phyloP scores from a whole-genome alignment of 1,284 basidiomycete species.

The Pholiota adiposa region DNA sequence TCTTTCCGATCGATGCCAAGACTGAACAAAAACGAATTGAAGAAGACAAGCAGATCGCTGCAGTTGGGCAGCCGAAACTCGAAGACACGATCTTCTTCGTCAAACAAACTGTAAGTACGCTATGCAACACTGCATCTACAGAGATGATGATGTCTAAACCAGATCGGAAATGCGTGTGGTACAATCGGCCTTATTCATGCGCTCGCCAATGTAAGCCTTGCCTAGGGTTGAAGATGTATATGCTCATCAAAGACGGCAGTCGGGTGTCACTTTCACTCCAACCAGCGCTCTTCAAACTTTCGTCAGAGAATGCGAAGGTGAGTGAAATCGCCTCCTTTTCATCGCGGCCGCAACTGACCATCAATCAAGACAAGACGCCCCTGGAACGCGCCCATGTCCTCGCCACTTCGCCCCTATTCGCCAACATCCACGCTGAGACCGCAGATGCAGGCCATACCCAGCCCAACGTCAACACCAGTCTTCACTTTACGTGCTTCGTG shows the following conservation, averaged over 20 bases:
- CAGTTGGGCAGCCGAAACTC: constrained; percentile 53
- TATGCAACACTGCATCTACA: neutral
- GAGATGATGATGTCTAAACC: neutral
- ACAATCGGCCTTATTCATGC: constrained; percentile 89
- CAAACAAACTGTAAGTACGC: constrained; percentile 68
- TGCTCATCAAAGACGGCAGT: constrained; percentile 39
- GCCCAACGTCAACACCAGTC: constrained; percentile 64
- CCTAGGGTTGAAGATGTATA: neutral
- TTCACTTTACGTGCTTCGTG: constrained; percentile 89
- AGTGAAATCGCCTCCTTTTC: neutral
- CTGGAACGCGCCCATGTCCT: constrained; percentile 76
- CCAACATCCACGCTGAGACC: constrained; percentile 71
- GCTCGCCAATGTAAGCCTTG: constrained; percentile 60
- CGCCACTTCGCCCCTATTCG: constrained; percentile 77
- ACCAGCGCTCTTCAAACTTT: constrained; percentile 66
- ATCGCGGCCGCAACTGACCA: neutral
- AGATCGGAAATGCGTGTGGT: constrained; percentile 90
- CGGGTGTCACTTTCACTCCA: constrained; percentile 57
- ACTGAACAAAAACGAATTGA: constrained; percentile 54
- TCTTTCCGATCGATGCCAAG: constrained; percentile 74
- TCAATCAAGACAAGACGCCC: constrained; percentile 59
- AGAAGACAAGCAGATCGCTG: constrained; percentile 59
- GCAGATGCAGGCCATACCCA: constrained; percentile 74
- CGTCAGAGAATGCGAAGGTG: constrained; percentile 65
- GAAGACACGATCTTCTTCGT: constrained; percentile 74